Percentiles rank a stretch among this genome's conserved stretches.
These are phyloP conservation scores for Termitomyces sp. DNA, from an alignment of 768 basidiomycete genomes.

Conservation along the genomic window DNA sequence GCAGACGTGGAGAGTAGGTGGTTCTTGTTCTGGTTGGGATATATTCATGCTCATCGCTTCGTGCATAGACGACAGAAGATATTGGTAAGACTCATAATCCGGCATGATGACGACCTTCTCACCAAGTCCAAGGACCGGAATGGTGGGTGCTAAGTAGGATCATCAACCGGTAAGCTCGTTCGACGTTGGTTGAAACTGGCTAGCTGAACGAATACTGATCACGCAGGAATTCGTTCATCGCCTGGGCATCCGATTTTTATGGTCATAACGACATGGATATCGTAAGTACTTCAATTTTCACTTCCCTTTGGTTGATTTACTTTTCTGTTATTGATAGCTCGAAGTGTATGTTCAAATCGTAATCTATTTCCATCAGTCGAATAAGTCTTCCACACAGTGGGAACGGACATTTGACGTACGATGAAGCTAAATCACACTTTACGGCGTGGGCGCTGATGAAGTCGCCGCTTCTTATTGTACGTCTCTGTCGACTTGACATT, in stretches of 20 bases:
- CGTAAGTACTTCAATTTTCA: slow-evolving; percentile 24
- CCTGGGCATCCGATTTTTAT: slow-evolving; percentile 59
- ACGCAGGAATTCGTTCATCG: slow-evolving; percentile 51
- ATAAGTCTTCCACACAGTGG: slow-evolving; percentile 33
- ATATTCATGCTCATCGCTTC: slow-evolving; percentile 1
- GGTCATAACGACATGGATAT: slow-evolving; percentile 72
- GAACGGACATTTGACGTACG: slow-evolving; percentile 56
- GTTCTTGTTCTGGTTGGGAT: not conserved
- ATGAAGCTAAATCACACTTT: slow-evolving; percentile 67
- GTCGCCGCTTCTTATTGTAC: slow-evolving; percentile 44
- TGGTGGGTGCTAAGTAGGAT: slow-evolving; percentile 55
- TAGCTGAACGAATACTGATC: not conserved
- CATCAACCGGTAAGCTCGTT: slow-evolving; percentile 46
- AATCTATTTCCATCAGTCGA: not conserved
- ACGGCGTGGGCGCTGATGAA: slow-evolving; percentile 73
- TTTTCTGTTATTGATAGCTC: slow-evolving; percentile 26
- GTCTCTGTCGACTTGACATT: slow-evolving; percentile 7
- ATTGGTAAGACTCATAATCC: slow-evolving; percentile 24
- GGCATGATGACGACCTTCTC: not conserved
- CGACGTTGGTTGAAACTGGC: not conserved
- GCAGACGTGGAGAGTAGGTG: slow-evolving; percentile 63
- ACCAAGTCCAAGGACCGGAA: slow-evolving; percentile 18
- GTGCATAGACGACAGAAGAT: slow-evolving; percentile 45
- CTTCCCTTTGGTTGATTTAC: not conserved
- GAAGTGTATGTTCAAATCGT: slow-evolving; percentile 40